Evolutionary conservation across 2,329 filamentous ascomycete genomes (phyloP).

Genomic region (Phaeosphaeria sp.): DNA sequence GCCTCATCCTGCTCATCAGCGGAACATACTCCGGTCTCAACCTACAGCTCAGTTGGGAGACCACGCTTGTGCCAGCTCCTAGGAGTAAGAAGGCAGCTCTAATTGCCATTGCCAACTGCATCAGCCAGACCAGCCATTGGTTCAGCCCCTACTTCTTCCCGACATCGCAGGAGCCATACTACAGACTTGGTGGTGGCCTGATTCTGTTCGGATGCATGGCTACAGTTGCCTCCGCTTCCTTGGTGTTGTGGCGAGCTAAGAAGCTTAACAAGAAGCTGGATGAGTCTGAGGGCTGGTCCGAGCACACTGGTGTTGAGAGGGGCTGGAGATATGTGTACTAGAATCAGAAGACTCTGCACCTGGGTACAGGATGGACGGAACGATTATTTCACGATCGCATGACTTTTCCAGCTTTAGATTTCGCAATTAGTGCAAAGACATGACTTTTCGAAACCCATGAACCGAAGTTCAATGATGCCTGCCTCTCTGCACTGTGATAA

Average conservation of each 20-base stretch:
- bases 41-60: slow-evolving; percentile 53
- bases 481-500: too few relatives aligned
- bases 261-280: slow-evolving; percentile 37
- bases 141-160: slow-evolving; percentile 52
- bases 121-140: slow-evolving; percentile 51
- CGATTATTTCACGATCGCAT: background rate
- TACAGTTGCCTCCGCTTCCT: slow-evolving; percentile 13
- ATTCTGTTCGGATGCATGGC: slow-evolving; percentile 36
- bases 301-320: slow-evolving; percentile 34
- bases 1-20: slow-evolving; percentile 37
- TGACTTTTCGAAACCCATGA: too few relatives aligned
- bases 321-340: slow-evolving; percentile 37
- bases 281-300: slow-evolving; percentile 30
- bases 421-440: too few relatives aligned
- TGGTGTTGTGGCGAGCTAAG: slow-evolving; percentile 26
- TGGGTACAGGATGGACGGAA: background rate
- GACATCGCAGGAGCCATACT: slow-evolving; percentile 29
- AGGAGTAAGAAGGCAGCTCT: slow-evolving; percentile 52
- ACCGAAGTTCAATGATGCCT: too few relatives aligned
- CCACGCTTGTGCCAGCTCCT: slow-evolving; percentile 50
- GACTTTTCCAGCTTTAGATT: background rate
- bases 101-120: slow-evolving; percentile 53
- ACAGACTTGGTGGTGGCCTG: slow-evolving; percentile 27
- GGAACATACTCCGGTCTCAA: slow-evolving; percentile 51
- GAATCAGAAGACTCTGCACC: background rate